Percentiles rank a stretch among this genome's conserved stretches.
Conservation (phyloP, 2,329 filamentous ascomycete species). For the Verticillium nonalfalfae region DNA sequence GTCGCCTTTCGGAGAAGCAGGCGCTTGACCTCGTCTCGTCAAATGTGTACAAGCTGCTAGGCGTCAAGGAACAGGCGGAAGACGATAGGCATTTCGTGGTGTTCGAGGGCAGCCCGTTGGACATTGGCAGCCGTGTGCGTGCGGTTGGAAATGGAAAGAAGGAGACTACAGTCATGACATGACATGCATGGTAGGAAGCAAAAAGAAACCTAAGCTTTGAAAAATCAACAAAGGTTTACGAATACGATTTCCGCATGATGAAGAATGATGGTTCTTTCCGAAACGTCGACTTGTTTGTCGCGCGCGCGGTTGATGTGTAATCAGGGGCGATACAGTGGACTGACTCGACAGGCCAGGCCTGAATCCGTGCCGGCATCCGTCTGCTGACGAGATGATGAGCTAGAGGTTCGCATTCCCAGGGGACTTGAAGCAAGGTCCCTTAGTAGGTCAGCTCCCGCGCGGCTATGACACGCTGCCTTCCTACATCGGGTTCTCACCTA, state of each 20-base stretch:
- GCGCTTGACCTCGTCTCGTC: slow-evolving; percentile 51
- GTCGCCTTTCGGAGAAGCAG: slow-evolving; percentile 43
- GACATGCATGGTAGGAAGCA: neutral
- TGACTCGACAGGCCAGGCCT: neutral
- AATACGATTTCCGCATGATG: too few relatives aligned
- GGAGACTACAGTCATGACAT: slow-evolving; percentile 28
- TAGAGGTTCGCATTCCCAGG: too few relatives aligned
- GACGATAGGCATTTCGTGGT: slow-evolving; percentile 48
- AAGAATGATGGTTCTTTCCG: too few relatives aligned
- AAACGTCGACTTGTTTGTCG: neutral
- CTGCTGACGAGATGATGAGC: neutral
- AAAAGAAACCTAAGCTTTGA: neutral
- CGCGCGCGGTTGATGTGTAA: neutral
- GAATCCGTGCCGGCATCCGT: neutral
- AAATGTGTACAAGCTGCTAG: slow-evolving; percentile 54
- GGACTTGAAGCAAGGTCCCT: neutral
- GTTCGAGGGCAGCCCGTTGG: slow-evolving; percentile 56
- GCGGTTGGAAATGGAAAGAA: slow-evolving; percentile 41
- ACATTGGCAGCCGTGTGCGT: slow-evolving; percentile 49
- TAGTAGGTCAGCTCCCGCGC: neutral
- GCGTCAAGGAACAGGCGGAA: slow-evolving; percentile 26
- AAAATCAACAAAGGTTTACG: too few relatives aligned
- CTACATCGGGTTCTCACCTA: too few relatives aligned
- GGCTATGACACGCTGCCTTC: neutral
- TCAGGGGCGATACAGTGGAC: neutral